phyloP scores from a whole-genome alignment of 2,329 filamentous ascomycete species.

The Fusarium sp. region DNA sequence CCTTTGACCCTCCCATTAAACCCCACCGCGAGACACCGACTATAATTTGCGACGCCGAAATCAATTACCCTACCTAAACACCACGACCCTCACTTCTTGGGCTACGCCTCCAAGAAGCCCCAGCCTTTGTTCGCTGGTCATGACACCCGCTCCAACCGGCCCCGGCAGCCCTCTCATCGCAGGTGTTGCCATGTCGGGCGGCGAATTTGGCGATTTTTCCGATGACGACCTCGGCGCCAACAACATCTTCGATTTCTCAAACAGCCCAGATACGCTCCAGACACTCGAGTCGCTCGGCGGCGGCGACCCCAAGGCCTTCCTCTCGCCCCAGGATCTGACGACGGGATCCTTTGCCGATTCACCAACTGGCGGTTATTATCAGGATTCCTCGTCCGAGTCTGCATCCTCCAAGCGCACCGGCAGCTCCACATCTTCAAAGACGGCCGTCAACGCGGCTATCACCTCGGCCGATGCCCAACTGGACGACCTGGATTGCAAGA shows the following conservation, averaged over 20 bases:
- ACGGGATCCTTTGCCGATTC: constrained; percentile 56
- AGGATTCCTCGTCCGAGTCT: constrained; percentile 65
- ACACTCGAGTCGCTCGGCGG: constrained; percentile 47
- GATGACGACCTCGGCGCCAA: constrained; percentile 51
- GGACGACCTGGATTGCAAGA: constrained; percentile 55
- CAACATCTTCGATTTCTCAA: constrained; percentile 51
- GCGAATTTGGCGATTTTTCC: constrained; percentile 53
- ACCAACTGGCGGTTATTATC: constrained; percentile 54
- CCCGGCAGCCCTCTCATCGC: constrained; percentile 54
- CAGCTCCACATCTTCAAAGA: constrained; percentile 60
- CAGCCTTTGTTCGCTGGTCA: constrained; percentile 46
- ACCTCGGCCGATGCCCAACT: constrained; percentile 57
- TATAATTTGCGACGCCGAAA: constrained; percentile 39
- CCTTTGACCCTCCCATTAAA: constrained; percentile 23
- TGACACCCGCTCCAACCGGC: constrained; percentile 50
- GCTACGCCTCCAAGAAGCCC: constrained; percentile 30
- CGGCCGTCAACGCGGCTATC: constrained; percentile 52
- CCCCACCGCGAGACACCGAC: constrained; percentile 39
- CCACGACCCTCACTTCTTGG: constrained; percentile 11
- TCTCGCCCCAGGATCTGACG: constrained; percentile 50
- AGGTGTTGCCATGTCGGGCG: constrained; percentile 51
- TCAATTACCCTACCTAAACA: constrained; percentile 33
- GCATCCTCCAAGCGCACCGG: constrained; percentile 60
- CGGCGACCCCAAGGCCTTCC: constrained; percentile 47
- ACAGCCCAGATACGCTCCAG: constrained; percentile 53